Evolutionary conservation across 2,329 filamentous ascomycete species (phyloP), one percentile per base, ranked within the genome.

Genomic region (Saccharata proteae): DNA sequence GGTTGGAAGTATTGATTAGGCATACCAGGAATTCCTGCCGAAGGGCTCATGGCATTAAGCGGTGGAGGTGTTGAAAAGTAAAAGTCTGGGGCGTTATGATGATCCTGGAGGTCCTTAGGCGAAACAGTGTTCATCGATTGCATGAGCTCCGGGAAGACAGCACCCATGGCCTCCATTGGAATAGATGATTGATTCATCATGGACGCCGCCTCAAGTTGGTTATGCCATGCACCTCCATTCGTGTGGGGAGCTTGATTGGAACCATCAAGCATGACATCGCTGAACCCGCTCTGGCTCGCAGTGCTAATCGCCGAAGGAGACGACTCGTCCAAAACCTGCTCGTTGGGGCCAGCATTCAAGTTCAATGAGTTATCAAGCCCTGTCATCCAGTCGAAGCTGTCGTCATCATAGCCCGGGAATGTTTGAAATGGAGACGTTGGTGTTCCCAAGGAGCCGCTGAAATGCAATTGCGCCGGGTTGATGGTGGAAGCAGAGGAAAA

Each of bases 221-320:
- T 51, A 25, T 56, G 50, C 56, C 56, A 59, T 47, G 57, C 51
- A 21, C 49, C 42, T 30, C 45, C 41, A 12, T 53, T 53, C 16
- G 51, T 51, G 17, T 49, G 47, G 8, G 37, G 14, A 10, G 33
- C 23, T 34, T 56, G 52, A 14, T 57, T 56, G 16, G 58, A 62
- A 17, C 82, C 83, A 55, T 94, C 85, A 36, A 90, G 66, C 78
- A 93, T 85, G 37, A 85, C 75, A 52, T 96, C 90, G 57, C 83
- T 92, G 54, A 86, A 81, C 30, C 79, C 82, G 52, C 81, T 88
- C 49, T 92, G 86, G 57, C 86, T 96, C 37, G 82, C 83, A 25
- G 83, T 93, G 61, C 88, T 96, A 54, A 96, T 88, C 27, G 85
- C 85, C 6, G 90, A 96, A 11, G 90, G 90, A 10, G 90, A 96